Evolutionary conservation across 2,329 filamentous ascomycete genomes (phyloP), one percentile per base, ranked within the genome.

Genomic region (Cladorrhinum sp.): DNA sequence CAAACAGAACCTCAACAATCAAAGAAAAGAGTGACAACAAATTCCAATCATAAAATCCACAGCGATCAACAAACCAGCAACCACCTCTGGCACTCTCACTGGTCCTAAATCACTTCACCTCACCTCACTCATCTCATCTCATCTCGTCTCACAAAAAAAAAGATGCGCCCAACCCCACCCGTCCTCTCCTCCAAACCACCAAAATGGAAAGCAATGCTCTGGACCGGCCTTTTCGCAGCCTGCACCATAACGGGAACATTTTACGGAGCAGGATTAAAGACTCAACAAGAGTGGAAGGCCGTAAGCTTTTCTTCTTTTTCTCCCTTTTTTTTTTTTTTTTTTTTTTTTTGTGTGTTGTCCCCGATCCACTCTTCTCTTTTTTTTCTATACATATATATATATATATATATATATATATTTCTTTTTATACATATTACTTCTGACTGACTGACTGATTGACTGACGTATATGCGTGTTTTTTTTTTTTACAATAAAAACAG

Each of bases 201-300:
- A 18, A 65, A 56, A 46, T 62, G 66, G 59, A 68, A 68, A 48
- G 52, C 61, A 58, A 58, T 69, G 18, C 60, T 73, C 59, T 62
- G 61, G 28, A 68, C 71, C 8, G 67, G 62, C 23, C 66, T 64
- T 33, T 68, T 74, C 8, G 67, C 71, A 10, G 68, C 69, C 57
- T 66, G 72, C 51, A 72, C 68, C 33, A 65, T 71, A 42, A 67
- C 67, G 1, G 73, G 73, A 56, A 69, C 68, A 4, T 62, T 73
- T 23, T 73, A 70, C 60, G 73, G 73, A 36, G 73, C 73, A 3
- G 66, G 68, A 2, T 65, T 75, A 46, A 75, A 75, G 67, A 66
- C 64, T 33, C 66, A 67, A 46, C 61, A 67, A 14, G 68, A 74
- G 58, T 61, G 56, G 50, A 67, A 67, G 46, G 56, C 62, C 8